Conservation (phyloP, 2,329 filamentous ascomycete genomes). For the Claviceps maximensis region DNA sequence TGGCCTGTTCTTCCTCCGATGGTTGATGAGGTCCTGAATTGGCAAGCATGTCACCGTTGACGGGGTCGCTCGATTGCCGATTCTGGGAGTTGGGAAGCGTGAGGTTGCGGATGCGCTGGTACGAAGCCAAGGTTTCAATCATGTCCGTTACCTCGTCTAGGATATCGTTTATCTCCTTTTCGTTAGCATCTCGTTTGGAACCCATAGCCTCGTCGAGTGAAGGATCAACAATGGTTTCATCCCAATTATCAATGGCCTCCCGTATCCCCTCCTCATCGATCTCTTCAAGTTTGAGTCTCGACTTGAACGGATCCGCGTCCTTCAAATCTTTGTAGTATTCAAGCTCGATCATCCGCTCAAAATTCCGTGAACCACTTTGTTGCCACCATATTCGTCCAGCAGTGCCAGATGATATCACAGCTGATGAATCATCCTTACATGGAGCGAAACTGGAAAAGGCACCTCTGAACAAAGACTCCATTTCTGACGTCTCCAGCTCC, state of each 20-base stretch:
- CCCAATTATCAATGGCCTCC: slow-evolving; percentile 44
- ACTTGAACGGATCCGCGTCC: slow-evolving; percentile 21
- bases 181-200: slow-evolving; percentile 41
- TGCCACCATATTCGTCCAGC: slow-evolving; percentile 69
- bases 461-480: slow-evolving; percentile 62
- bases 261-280: slow-evolving; percentile 40
- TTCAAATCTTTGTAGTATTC: slow-evolving; percentile 30
- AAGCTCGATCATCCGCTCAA: slow-evolving; percentile 48
- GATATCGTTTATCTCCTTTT: slow-evolving; percentile 56
- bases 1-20: slow-evolving; percentile 44
- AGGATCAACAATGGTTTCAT: slow-evolving; percentile 44
- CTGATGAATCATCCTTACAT: slow-evolving; percentile 57
- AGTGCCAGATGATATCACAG: slow-evolving; percentile 53
- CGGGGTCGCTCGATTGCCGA: slow-evolving; percentile 46
- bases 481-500: slow-evolving; percentile 49
- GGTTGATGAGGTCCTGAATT: slow-evolving; percentile 55
- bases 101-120: slow-evolving; percentile 66
- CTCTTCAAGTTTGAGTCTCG: slow-evolving; percentile 21
- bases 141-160: slow-evolving; percentile 62
- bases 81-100: slow-evolving; percentile 52
- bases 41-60: slow-evolving; percentile 53
- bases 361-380: slow-evolving; percentile 50
- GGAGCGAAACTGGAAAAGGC: slow-evolving; percentile 74
- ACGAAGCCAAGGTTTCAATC: slow-evolving; percentile 62
- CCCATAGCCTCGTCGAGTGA: slow-evolving; percentile 40